Conservation (phyloP, 768 basidiomycete genomes). For the Auriscalpium microsporum region DNA sequence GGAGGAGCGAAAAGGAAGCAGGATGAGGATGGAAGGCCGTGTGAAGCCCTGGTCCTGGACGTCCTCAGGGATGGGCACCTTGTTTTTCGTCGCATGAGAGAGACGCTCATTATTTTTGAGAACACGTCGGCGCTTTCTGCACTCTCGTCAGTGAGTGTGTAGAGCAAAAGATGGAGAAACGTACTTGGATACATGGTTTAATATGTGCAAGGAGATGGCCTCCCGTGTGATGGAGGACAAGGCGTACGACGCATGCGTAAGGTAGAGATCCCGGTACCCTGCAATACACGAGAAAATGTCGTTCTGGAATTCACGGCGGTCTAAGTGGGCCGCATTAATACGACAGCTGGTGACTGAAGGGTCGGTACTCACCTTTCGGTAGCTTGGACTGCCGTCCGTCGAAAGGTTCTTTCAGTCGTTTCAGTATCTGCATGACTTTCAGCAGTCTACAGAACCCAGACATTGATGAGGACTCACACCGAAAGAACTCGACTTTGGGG, state of each 20-base stretch:
- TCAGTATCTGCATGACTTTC: constrained; percentile 36
- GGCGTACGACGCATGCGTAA: constrained; percentile 58
- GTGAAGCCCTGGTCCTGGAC: constrained; percentile 97
- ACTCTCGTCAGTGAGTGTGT: background rate
- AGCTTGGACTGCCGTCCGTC: constrained; percentile 44
- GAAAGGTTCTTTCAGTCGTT: constrained; percentile 50
- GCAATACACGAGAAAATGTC: constrained; percentile 59
- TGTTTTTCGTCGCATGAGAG: constrained; percentile 55
- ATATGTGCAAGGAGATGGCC: constrained; percentile 64
- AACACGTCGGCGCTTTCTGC: constrained; percentile 81
- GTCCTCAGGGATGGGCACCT: constrained; percentile 54
- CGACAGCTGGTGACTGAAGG: constrained; percentile 4
- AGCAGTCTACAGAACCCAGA: background rate
- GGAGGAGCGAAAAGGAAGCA: constrained; percentile 88
- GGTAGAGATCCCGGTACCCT: constrained; percentile 68
- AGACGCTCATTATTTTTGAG: constrained; percentile 93
- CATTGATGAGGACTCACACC: constrained; percentile 1
- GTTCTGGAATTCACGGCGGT: constrained; percentile 48
- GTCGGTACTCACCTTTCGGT: constrained; percentile 35
- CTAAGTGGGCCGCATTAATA: constrained; percentile 23
- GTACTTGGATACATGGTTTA: constrained; percentile 89
- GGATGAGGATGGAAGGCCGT: constrained; percentile 85
- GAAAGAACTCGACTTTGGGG: constrained; percentile 3
- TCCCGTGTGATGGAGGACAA: constrained; percentile 57
- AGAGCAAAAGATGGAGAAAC: background rate